phyloP scores from a whole-genome alignment of 2,329 filamentous ascomycete genomes.

The Exophiala sp. region DNA sequence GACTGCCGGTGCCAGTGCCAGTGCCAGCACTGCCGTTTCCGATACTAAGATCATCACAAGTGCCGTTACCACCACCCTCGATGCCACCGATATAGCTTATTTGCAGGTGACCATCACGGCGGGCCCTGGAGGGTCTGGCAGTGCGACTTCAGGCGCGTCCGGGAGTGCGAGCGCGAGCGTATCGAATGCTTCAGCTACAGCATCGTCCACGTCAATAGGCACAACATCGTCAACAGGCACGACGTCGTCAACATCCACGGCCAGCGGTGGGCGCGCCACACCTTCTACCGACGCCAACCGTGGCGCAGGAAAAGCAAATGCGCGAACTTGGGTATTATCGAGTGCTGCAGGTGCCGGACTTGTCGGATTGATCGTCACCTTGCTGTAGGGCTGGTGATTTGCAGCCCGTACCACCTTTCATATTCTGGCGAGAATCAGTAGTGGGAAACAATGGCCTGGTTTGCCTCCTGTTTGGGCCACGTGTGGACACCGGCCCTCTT shows the following conservation, averaged over 20 bases:
- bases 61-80: slow-evolving; percentile 9
- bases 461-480: not conserved
- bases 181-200: slow-evolving; percentile 12
- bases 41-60: slow-evolving; percentile 13
- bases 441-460: not conserved
- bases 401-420: not conserved
- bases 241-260: not conserved
- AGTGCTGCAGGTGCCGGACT: slow-evolving; percentile 10
- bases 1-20: not conserved
- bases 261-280: slow-evolving; percentile 4
- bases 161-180: slow-evolving; percentile 9
- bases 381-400: too few species aligned
- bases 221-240: not conserved
- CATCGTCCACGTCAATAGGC: slow-evolving; percentile 2
- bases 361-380: slow-evolving; percentile 4
- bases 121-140: not conserved
- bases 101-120: slow-evolving; percentile 14
- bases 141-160: slow-evolving; percentile 2
- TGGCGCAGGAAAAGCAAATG: slow-evolving; percentile 7
- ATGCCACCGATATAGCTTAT: slow-evolving; percentile 10
- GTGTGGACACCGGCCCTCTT: too few species aligned
- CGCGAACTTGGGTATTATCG: slow-evolving; percentile 3
- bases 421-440: not conserved
- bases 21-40: slow-evolving; percentile 3
- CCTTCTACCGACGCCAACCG: slow-evolving; percentile 2